Percentiles rank a stretch among this genome's conserved stretches.
Evolutionary conservation across 2,329 filamentous ascomycete species (phyloP).

Genomic region (Aspergillus fumigatiaffinis): DNA sequence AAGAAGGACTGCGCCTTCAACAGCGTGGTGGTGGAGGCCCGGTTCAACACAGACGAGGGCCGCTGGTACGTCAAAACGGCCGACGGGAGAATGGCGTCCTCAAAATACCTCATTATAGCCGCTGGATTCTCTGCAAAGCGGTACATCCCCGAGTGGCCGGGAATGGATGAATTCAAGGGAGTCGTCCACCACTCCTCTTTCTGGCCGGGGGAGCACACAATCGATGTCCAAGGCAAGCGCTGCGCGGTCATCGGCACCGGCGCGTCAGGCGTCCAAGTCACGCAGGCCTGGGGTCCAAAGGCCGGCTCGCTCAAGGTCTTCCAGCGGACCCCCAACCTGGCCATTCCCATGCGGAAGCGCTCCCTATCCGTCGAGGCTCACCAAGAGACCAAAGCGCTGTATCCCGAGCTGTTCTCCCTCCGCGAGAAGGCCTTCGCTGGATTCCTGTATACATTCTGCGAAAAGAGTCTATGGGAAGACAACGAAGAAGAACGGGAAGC

Average conservation of each 20-base stretch:
- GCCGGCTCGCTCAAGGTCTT: slow-evolving; percentile 57
- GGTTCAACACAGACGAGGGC: slow-evolving; percentile 34
- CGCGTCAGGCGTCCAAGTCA: slow-evolving; percentile 53
- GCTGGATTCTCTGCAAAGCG: slow-evolving; percentile 47
- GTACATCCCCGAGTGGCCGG: slow-evolving; percentile 40
- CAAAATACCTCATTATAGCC: slow-evolving; percentile 45
- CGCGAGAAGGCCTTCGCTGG: slow-evolving; percentile 56
- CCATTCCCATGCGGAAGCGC: slow-evolving; percentile 57
- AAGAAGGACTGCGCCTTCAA: slow-evolving; percentile 46
- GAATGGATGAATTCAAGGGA: slow-evolving; percentile 46
- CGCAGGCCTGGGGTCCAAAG: slow-evolving; percentile 56
- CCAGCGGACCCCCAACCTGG: slow-evolving; percentile 64
- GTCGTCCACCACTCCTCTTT: slow-evolving; percentile 53
- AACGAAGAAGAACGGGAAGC: slow-evolving; percentile 48
- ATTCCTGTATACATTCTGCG: slow-evolving; percentile 54
- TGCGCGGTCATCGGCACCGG: slow-evolving; percentile 56
- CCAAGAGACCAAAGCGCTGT: slow-evolving; percentile 42
- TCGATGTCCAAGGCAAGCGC: slow-evolving; percentile 46
- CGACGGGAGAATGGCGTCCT: slow-evolving; percentile 36
- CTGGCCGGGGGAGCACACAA: slow-evolving; percentile 46
- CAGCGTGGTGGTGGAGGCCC: slow-evolving; percentile 39
- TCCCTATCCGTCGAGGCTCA: slow-evolving; percentile 51
- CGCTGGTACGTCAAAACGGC: slow-evolving; percentile 46
- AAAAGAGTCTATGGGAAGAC: slow-evolving; percentile 56
- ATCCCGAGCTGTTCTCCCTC: slow-evolving; percentile 50